These are phyloP conservation scores for Globisporangium nagaii DNA, from an alignment of 352 stramenopile species.

Conservation along the genomic window DNA sequence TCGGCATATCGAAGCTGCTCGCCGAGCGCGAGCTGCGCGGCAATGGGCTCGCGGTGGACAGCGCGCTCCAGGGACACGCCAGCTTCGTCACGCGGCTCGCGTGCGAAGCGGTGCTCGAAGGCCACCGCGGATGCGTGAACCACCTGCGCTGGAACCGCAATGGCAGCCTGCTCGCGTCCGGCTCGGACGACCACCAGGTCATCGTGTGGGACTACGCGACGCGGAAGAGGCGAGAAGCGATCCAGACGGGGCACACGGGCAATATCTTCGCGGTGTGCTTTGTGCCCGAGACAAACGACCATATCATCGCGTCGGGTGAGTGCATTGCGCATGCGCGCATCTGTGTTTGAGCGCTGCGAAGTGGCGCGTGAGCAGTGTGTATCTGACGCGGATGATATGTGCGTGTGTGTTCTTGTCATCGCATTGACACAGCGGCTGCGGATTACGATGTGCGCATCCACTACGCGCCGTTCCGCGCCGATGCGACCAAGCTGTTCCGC, in stretches of 20 bases:
- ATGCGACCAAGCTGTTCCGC: slow-evolving; percentile 57
- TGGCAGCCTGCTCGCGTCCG: slow-evolving; percentile 62
- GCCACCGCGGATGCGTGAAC: slow-evolving; percentile 80
- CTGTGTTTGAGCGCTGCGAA: no score
- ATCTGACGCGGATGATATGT: neutral
- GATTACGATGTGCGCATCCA: slow-evolving; percentile 85
- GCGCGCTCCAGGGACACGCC: slow-evolving; percentile 45
- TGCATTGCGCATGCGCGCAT: neutral
- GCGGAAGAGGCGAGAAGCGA: slow-evolving; percentile 39
- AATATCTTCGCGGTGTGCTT: slow-evolving; percentile 90
- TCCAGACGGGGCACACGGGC: slow-evolving; percentile 67
- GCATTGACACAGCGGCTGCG: slow-evolving; percentile 37
- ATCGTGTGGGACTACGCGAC: slow-evolving; percentile 77
- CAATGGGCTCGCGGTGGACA: slow-evolving; percentile 37
- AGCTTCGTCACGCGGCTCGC: slow-evolving; percentile 53
- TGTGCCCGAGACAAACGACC: slow-evolving; percentile 71
- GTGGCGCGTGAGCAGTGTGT: no score
- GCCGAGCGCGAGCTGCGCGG: slow-evolving; percentile 47
- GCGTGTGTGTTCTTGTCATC: neutral
- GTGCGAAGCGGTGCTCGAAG: slow-evolving; percentile 45
- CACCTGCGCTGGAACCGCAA: slow-evolving; percentile 76
- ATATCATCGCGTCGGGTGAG: slow-evolving; percentile 60
- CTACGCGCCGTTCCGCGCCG: slow-evolving; percentile 70
- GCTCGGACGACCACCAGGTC: slow-evolving; percentile 80
- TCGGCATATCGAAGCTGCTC: slow-evolving; percentile 31